phyloP scores from a whole-genome alignment of 2,329 filamentous ascomycete species.

The Fusarium sp. region DNA sequence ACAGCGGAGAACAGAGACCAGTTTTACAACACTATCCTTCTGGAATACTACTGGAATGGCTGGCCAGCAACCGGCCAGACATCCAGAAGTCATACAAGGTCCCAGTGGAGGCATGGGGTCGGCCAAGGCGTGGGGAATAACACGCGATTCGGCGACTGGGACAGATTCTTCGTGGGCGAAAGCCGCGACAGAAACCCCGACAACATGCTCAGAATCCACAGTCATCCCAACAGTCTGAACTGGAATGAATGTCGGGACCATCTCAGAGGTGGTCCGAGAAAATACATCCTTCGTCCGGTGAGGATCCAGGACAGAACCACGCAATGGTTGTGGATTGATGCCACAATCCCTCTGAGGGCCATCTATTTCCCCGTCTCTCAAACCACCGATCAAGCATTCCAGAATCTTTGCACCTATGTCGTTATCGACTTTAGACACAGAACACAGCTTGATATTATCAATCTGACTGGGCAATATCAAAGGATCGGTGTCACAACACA shows the following conservation, averaged over 20 bases:
- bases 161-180: slow-evolving; percentile 13
- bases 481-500: fast-evolving
- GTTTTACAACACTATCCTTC: slow-evolving; percentile 4
- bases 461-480: fast-evolving
- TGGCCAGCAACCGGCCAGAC: neutral
- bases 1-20: neutral
- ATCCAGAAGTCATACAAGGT: neutral
- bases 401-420: slow-evolving; percentile 5
- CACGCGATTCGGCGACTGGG: slow-evolving; percentile 3
- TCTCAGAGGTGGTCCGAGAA: neutral
- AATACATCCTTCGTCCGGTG: slow-evolving; percentile 24
- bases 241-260: slow-evolving; percentile 23
- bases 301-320: fast-evolving
- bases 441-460: fast-evolving
- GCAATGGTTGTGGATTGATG: slow-evolving; percentile 27
- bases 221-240: slow-evolving; percentile 14
- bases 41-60: slow-evolving; percentile 25
- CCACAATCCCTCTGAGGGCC: slow-evolving; percentile 3
- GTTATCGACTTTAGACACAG: slow-evolving; percentile 25
- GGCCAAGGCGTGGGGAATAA: fast-evolving
- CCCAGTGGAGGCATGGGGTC: neutral
- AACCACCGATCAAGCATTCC: slow-evolving; percentile 1
- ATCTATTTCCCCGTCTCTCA: slow-evolving; percentile 9
- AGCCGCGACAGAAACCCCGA: neutral
- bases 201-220: neutral